Conservation (phyloP, 23 red algal genomes). For the Gracilaria caudata region DNA sequence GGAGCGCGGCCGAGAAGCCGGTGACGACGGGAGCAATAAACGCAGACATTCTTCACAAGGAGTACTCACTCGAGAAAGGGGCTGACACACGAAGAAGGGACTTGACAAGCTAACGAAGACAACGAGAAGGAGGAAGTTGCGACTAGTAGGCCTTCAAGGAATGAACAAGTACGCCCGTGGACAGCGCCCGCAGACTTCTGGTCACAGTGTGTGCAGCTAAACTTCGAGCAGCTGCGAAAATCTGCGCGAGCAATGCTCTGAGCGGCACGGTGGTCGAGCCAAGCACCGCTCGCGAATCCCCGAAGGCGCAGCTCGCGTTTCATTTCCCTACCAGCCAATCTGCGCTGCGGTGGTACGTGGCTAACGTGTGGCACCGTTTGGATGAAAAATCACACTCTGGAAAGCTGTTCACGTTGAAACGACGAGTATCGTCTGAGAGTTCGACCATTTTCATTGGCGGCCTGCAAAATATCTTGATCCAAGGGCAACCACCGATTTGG, state of each 20-base stretch:
- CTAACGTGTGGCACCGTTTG: background rate
- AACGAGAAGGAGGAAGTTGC: background rate
- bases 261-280: background rate
- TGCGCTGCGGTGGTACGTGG: background rate
- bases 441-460: too few relatives aligned
- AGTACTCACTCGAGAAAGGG: too few relatives aligned
- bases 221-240: constrained; percentile 1
- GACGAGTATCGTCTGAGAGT: too few relatives aligned
- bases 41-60: constrained; percentile 30
- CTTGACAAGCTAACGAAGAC: background rate
- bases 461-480: background rate
- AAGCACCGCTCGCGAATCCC: constrained; percentile 2
- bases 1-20: constrained; percentile 39
- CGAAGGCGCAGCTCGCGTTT: background rate
- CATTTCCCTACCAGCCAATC: background rate
- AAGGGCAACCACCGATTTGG: background rate
- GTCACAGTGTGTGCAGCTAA: too few relatives aligned
- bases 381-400: background rate
- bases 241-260: constrained; percentile 9
- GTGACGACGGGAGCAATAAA: constrained; percentile 61
- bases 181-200: too few relatives aligned
- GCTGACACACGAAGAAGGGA: background rate
- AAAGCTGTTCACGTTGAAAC: background rate
- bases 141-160: too few relatives aligned
- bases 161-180: background rate